phyloP scores from a whole-genome alignment of 495 filamentous ascomycete genomes.

The Immersiella caudata region DNA sequence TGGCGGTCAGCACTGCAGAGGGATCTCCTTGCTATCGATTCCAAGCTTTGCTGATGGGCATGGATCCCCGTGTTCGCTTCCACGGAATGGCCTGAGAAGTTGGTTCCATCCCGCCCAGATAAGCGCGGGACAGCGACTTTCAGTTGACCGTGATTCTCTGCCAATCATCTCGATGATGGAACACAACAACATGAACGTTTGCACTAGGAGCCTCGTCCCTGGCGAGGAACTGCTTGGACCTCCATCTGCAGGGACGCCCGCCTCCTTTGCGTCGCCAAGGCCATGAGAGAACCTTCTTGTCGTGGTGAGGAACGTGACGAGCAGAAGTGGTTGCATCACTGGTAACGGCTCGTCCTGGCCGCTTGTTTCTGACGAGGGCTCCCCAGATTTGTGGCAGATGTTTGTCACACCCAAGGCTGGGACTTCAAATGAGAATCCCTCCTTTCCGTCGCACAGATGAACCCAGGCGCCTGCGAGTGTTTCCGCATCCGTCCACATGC shows the following conservation, averaged over 20 bases:
- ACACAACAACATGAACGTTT: background rate
- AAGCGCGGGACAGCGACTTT: background rate
- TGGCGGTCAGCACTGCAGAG: background rate
- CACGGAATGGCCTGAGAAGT: background rate
- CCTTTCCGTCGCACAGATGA: background rate
- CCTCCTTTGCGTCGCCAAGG: too few species aligned
- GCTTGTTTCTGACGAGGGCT: background rate
- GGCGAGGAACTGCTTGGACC: background rate
- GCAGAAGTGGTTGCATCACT: slow-evolving; percentile 10
- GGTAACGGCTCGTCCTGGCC: slow-evolving; percentile 1
- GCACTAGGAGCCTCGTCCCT: background rate
- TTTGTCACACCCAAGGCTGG: slow-evolving; percentile 15
- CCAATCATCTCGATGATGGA: background rate
- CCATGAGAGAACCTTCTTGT: too few species aligned
- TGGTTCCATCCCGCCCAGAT: background rate
- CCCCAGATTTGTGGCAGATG: slow-evolving; percentile 18
- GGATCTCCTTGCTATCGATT: background rate
- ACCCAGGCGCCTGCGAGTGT: slow-evolving; percentile 3
- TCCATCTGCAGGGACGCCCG: too few species aligned
- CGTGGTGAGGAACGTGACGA: background rate
- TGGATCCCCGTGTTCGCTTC: background rate
- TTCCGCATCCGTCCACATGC: slow-evolving; percentile 20
- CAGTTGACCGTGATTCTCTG: background rate
- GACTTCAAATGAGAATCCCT: slow-evolving; percentile 11
- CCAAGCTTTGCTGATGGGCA: background rate